A percentile compares a stretch with the other conserved stretches of the same genome.
These are phyloP conservation scores for Erysiphe pulchra DNA, from an alignment of 2,329 filamentous ascomycete species.

Conservation along the genomic window DNA sequence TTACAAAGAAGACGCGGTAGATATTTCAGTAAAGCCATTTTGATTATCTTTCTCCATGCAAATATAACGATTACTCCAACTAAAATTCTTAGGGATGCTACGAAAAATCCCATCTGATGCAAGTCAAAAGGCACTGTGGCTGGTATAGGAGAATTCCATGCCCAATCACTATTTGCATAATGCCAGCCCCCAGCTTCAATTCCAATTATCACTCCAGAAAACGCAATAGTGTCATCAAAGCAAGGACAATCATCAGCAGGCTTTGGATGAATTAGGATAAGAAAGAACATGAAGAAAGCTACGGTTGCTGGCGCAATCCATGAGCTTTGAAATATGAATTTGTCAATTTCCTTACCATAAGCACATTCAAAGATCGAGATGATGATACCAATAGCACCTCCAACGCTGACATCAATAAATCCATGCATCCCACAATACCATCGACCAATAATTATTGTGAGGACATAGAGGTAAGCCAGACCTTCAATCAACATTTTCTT, in stretches of 20 bases:
- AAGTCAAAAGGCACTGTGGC: slow-evolving; percentile 37
- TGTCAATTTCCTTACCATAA: slow-evolving; percentile 36
- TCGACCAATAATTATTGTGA: slow-evolving; percentile 72
- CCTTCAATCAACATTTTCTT: slow-evolving; percentile 37
- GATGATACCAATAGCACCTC: slow-evolving; percentile 47
- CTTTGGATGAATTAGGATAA: slow-evolving; percentile 80
- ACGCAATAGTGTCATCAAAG: slow-evolving; percentile 87
- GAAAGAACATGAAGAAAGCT: slow-evolving; percentile 38
- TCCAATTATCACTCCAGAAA: slow-evolving; percentile 73
- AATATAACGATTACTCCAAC: slow-evolving; percentile 68
- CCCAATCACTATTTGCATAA: slow-evolving; percentile 22
- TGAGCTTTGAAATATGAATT: slow-evolving; percentile 38
- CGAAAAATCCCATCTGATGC: slow-evolving; percentile 35
- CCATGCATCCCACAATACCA: slow-evolving; percentile 98
- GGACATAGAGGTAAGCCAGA: slow-evolving; percentile 59
- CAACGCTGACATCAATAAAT: slow-evolving; percentile 70
- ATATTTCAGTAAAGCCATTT: slow-evolving; percentile 50
- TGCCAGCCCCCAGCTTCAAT: slow-evolving; percentile 67
- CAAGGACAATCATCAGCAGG: slow-evolving; percentile 92
- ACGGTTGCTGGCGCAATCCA: slow-evolving; percentile 39
- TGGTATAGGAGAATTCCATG: slow-evolving; percentile 25
- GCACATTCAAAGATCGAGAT: slow-evolving; percentile 33
- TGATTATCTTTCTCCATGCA: slow-evolving; percentile 72
- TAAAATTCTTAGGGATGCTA: slow-evolving; percentile 40
- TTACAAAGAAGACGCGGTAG: slow-evolving; percentile 73